Evolutionary conservation across 192 early-diverging fungal species (phyloP), one percentile per base, ranked within the genome.

Genomic region (Coemansia sp.): DNA sequence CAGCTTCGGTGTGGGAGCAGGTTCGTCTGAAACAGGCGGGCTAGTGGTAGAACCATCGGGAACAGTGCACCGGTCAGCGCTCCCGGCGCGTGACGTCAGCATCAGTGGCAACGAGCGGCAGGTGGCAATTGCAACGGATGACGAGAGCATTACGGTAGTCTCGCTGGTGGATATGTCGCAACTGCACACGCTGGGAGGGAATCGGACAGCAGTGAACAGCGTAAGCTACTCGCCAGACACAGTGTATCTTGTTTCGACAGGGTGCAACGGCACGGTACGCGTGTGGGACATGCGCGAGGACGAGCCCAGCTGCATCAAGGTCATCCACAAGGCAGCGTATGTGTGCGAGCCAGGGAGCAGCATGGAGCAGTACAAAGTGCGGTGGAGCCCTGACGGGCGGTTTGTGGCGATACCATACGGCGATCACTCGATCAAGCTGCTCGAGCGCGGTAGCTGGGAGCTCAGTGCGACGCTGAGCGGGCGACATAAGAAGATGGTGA

Each of bases 381-480:
- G 82, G 16, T 92, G 91, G 91, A 85, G 86, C 71, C 84, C 87
- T 4, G 73, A 80, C 50, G 88, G 88, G 1, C 69, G 77, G 6
- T 65, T 58, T 21, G 70, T 92, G 44, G 89, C 89, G 1, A 68
- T 89, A 24, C 87, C 87, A 18, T 83, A 85, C 22, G 50, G 58
- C 5, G 58, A 84, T 56, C 65, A 82, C 54, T 71, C 82, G 53
- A 58, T 74, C 55, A 65, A 50, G 23, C 51, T 77, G 9, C 31
- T 74, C 14, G 65, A 67, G 66, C 58, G 76, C 24, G 56, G 54
- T 48, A 65, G 54, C n/a, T 84, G 81, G 83, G 66, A 62, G 23
- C 49, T 65, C 12, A 50, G 54, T 10, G 65, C 60, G 19, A 56
- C 54, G n/a, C 62, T 84, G n/a, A 60, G 48, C 14, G 78, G 72